These are phyloP conservation scores for Pyrus communis DNA, from an alignment of 306 rosid species.

Conservation along the genomic window DNA sequence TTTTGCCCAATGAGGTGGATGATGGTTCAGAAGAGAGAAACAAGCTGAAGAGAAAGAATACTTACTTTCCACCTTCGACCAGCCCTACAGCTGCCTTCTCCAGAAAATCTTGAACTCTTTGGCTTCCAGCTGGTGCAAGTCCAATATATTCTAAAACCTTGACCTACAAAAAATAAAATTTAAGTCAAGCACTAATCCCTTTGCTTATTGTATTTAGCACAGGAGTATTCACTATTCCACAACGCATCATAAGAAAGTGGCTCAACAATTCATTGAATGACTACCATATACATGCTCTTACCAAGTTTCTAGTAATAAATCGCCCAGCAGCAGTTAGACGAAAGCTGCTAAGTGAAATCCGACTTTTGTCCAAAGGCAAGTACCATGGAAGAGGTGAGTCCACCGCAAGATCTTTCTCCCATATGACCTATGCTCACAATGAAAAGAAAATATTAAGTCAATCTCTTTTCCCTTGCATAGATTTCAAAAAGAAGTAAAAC, in stretches of 20 bases:
- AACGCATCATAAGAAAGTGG: neutral
- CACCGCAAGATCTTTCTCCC: slow-evolving; percentile 76
- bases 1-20: neutral
- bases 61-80: slow-evolving; percentile 97
- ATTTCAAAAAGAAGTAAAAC: slow-evolving; percentile 5
- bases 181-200: slow-evolving; percentile 1
- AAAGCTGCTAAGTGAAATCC: slow-evolving; percentile 83
- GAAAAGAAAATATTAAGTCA: neutral
- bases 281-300: slow-evolving; percentile 12
- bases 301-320: slow-evolving; percentile 79
- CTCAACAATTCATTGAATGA: neutral
- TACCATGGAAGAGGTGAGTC: slow-evolving; percentile 83
- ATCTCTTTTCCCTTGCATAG: neutral
- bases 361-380: slow-evolving; percentile 83
- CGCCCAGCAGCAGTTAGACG: slow-evolving; percentile 81
- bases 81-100: slow-evolving; percentile 93
- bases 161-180: slow-evolving; percentile 39
- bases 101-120: slow-evolving; percentile 78
- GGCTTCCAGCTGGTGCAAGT: slow-evolving; percentile 92
- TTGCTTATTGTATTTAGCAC: neutral
- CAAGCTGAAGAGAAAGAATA: slow-evolving; percentile 6
- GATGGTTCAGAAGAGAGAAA: neutral
- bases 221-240: neutral
- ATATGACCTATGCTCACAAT: slow-evolving; percentile 47
- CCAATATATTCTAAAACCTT: slow-evolving; percentile 62